Evolutionary conservation across 139 green algal genomes (phyloP), one percentile per base, ranked within the genome.

Genomic region (Yamagishiella unicocca): DNA sequence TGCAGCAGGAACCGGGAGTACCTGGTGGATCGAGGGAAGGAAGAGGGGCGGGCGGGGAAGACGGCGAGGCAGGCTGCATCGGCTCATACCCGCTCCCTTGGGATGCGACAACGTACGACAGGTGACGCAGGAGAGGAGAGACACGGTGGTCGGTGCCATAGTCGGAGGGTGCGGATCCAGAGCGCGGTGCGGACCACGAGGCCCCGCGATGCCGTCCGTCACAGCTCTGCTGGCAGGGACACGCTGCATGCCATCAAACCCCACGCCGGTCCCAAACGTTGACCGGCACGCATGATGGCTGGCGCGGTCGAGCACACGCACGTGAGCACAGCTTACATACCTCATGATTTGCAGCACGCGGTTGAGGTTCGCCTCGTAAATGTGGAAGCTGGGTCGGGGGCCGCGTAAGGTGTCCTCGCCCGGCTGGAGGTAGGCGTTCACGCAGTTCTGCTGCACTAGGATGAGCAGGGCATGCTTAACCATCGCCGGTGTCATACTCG

Each of bases 381-480:
- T 38, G 9, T 85, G n/a, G 19, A 90, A 62, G n/a, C 84, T 75
- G 4, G 91, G 90, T n/a, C 84, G 64, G 2, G 71, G 61, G 3
- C 87, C 81, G 21, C 85, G 62, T 6, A 89, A 75, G 12, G 84
- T 86, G 38, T 90, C 89, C 27, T 94, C 91, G 24, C 92, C 88
- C 4, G 89, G 74, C 77, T 95, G 89, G 12, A 92, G 71, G 79
- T 93, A 94, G 31, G 77, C 90, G 21, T 43, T 58, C 1, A 94
- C 80, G 38, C 81, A 95, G 87, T 96, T 96, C 68, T 97, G 95
- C 89, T 97, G 95, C 6, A 97, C 80, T 31, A 97, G 83, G 14
- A 96, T 89, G 70, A 96, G 82, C 68, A 96, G 79, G 25, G 91
- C 90, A 46, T 92, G 88, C 50, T 92, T 90, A 31, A 93, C 84